Conservation (phyloP, 345 rosid genomes). For the Adansonia digitata region DNA sequence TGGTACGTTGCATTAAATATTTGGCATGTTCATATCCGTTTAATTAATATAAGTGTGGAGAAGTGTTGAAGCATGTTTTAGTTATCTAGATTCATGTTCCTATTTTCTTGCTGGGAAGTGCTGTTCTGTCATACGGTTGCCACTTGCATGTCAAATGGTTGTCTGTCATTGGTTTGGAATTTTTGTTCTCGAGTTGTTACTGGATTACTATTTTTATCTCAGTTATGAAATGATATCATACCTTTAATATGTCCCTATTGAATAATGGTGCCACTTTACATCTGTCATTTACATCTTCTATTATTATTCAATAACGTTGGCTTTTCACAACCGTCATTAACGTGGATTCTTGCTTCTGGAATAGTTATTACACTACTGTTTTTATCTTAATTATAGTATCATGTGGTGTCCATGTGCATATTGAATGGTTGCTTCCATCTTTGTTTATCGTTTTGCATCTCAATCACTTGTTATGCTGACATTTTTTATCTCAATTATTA, state of each 20-base stretch:
- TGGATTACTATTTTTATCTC: background rate
- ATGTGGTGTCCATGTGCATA: background rate
- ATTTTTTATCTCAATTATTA: background rate
- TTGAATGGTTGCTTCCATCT: background rate
- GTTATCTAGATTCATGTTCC: background rate
- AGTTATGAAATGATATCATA: background rate
- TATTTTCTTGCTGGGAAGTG: background rate
- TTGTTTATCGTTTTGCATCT: background rate
- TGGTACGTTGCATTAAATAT: constrained; percentile 44
- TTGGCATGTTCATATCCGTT: background rate
- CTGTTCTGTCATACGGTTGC: background rate
- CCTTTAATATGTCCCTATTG: background rate
- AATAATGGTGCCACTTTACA: too few species aligned
- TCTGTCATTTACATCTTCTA: too few species aligned
- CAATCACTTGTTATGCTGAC: background rate
- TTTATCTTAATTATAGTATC: background rate
- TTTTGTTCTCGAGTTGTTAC: background rate
- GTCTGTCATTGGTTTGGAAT: background rate
- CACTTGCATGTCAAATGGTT: background rate
- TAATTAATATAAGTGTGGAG: background rate
- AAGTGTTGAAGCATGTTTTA: background rate
- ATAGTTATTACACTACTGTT: background rate
- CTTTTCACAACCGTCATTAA: background rate
- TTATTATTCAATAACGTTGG: too few species aligned
- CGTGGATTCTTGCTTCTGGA: background rate